phyloP scores from a whole-genome alignment of 768 basidiomycete genomes.

The Leccinum truebloodii region DNA sequence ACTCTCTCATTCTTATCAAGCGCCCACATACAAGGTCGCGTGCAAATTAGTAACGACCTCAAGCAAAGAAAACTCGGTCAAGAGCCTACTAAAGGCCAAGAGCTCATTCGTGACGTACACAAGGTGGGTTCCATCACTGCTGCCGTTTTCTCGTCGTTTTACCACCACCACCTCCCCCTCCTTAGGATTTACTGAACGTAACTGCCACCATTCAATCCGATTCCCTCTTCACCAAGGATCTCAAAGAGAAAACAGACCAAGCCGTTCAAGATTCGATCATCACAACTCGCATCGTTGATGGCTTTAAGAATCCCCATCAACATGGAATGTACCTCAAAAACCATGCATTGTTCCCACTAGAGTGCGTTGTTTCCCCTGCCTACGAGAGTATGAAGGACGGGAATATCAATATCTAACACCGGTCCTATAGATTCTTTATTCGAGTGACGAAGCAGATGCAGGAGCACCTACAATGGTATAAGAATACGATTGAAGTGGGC shows the following conservation, averaged over 20 bases:
- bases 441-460: constrained; percentile 72
- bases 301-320: constrained; percentile 73
- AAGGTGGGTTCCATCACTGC: constrained; percentile 46
- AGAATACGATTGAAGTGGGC: constrained; percentile 73
- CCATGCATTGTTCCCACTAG: constrained; percentile 78
- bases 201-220: constrained; percentile 68
- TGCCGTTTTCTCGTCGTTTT: not conserved
- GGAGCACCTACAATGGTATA: constrained; percentile 75
- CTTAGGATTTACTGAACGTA: constrained; percentile 64
- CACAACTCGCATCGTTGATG: constrained; percentile 76
- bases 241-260: constrained; percentile 75
- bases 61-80: constrained; percentile 75
- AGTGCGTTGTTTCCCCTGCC: constrained; percentile 46
- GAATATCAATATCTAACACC: constrained; percentile 1
- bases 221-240: constrained; percentile 61
- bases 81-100: constrained; percentile 72
- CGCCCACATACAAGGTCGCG: constrained; percentile 69
- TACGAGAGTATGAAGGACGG: not conserved
- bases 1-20: constrained; percentile 40
- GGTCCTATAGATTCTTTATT: constrained; percentile 58
- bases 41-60: constrained; percentile 79
- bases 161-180: not conserved
- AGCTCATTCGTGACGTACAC: constrained; percentile 63
- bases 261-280: constrained; percentile 80
- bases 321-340: constrained; percentile 71